A percentile compares a stretch with the other conserved stretches of the same genome.
Conservation (phyloP, 352 stramenopile species). For the Globisporangium cystogenes region DNA sequence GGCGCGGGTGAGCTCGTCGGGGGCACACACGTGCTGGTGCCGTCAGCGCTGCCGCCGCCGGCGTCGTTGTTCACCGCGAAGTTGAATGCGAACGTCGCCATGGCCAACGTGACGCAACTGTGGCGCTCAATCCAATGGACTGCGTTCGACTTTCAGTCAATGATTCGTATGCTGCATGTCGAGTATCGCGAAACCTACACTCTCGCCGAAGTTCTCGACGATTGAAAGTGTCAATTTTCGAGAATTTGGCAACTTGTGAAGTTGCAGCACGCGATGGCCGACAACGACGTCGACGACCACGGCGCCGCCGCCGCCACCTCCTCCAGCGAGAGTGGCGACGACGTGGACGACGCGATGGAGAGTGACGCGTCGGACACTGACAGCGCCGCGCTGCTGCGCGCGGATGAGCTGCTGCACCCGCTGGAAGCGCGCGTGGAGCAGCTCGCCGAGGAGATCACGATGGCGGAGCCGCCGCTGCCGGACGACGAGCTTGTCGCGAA, state of each 20-base stretch:
- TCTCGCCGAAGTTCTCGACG: background rate
- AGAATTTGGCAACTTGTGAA: too few species aligned
- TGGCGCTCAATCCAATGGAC: background rate
- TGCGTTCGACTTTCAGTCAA: background rate
- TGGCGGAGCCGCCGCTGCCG: conserved; percentile 27
- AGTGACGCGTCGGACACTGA: conserved; percentile 7
- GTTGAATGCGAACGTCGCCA: conserved; percentile 62
- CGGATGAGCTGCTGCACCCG: conserved; percentile 45
- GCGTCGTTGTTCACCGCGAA: conserved; percentile 35
- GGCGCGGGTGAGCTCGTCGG: background rate
- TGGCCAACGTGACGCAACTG: too few species aligned
- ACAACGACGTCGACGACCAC: too few species aligned
- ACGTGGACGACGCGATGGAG: conserved; percentile 12
- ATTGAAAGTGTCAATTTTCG: too few species aligned
- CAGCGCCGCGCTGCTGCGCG: conserved; percentile 12
- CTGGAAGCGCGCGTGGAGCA: conserved; percentile 56
- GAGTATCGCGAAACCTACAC: too few species aligned
- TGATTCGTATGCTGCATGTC: background rate
- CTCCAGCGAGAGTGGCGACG: background rate
- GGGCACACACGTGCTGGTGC: too few species aligned
- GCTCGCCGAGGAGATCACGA: conserved; percentile 62
- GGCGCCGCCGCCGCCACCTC: too few species aligned
- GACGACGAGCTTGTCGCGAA: conserved; percentile 63
- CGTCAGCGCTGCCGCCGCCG: background rate
- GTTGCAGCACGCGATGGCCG: too few species aligned